These are phyloP conservation scores for Clitopilus hobsonii DNA, from an alignment of 768 basidiomycete species.

Conservation along the genomic window DNA sequence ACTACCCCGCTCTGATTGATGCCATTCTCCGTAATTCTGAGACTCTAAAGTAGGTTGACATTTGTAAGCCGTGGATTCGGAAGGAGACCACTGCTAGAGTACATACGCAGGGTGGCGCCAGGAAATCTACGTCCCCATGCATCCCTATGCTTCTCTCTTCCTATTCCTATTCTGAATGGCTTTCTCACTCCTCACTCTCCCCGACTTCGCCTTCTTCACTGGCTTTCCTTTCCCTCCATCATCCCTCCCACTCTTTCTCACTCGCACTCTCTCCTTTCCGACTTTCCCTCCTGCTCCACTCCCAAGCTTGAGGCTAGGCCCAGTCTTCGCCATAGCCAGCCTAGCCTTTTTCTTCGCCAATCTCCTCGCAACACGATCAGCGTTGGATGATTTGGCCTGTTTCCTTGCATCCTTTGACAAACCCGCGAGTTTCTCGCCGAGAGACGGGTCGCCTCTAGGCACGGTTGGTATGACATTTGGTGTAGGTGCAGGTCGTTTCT, in stretches of 20 bases:
- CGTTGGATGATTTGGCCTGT: constrained; percentile 70
- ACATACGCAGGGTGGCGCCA: no score
- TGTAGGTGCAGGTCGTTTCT: constrained; percentile 16
- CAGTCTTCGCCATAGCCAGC: constrained; percentile 34
- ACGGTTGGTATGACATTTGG: constrained; percentile 46
- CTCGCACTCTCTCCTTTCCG: constrained; percentile 40
- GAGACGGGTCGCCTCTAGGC: constrained; percentile 77
- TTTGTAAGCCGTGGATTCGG: no score
- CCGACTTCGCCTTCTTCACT: constrained; percentile 27
- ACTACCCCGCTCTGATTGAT: no score
- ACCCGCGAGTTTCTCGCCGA: constrained; percentile 74
- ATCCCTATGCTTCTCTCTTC: no score
- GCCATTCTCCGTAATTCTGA: no score
- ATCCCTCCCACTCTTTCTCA: constrained; percentile 30
- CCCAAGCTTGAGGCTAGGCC: constrained; percentile 20
- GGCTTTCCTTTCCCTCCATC: constrained; percentile 15
- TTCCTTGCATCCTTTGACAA: constrained; percentile 87
- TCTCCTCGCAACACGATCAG: constrained; percentile 77
- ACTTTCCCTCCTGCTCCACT: constrained; percentile 41
- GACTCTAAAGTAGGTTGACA: no score
- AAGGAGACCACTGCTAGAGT: no score
- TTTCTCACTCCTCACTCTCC: constrained; percentile 49
- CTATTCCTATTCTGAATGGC: constrained; percentile 48
- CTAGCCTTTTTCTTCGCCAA: constrained; percentile 87
- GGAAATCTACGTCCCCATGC: no score